Base-by-base conservation (phyloP, 768 basidiomycete species). In the Heimioporus sp. region DNA sequence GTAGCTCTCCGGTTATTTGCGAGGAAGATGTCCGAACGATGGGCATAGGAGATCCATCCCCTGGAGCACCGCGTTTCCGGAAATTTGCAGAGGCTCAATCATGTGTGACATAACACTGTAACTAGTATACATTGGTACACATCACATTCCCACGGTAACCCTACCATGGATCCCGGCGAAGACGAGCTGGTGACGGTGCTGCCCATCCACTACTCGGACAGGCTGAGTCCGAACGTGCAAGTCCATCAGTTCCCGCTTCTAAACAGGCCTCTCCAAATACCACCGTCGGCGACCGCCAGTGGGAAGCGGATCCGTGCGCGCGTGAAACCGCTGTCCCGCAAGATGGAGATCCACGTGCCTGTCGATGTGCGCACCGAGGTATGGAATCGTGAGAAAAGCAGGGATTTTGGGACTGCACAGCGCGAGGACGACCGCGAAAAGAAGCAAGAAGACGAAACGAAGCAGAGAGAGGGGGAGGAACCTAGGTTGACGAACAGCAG, bases 171-270 rank as follows among this genome's bases (percentile, higher is more conserved):
- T 41, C 52, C 38, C 38, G 57, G 51, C 13, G 48, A 82, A 55
- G 89, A 90, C 69, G 80, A 83, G 59, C 68, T 90, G 49, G 76
- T 91, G 53, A 74, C 74, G 58, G 73, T 82, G 43, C 74, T 93
- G 46, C 91, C 91, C 35, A 79, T 93, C 48, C 85, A 85, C 59
- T 82, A 79, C 57, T 85, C 87, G 37, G 80, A 85, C 64, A 67
- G 71, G 15, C 78, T 87, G 19, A 65, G 72, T 32, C 80, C 85
- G 3, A 78, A 84, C 62, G 65, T 93, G 36, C 88, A 92, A 35
- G 68, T 92, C 5, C 89, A 92, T 59, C 91, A 93, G 58, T 92
- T 84, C 60, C 91, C 92, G 6, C 77, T 93, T 9, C 73, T 90
- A 2, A 82, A 77, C 10, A 79, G 88, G 24, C 83, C 89, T 10